These are phyloP conservation scores for Madurella fahalii DNA, from an alignment of 2,329 filamentous ascomycete genomes.

Conservation along the genomic window DNA sequence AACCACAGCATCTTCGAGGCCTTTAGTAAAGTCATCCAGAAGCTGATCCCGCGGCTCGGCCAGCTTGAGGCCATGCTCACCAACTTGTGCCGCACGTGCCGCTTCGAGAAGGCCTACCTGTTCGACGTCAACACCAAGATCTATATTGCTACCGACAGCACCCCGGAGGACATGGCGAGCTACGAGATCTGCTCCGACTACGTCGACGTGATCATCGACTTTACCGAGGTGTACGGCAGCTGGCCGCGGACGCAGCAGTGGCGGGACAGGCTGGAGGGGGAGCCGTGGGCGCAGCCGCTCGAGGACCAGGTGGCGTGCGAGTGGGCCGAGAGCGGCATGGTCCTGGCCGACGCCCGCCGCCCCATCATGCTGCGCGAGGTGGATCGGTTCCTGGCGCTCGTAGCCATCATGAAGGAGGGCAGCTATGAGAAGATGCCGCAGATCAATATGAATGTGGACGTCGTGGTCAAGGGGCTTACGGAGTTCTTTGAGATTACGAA, in stretches of 20 bases:
- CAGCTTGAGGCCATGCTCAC: conserved; percentile 93
- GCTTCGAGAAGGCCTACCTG: conserved; percentile 96
- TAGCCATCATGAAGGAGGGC: conserved; percentile 83
- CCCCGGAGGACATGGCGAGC: conserved; percentile 87
- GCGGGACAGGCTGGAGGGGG: conserved; percentile 53
- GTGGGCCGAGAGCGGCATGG: conserved; percentile 64
- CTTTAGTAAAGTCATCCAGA: conserved; percentile 97
- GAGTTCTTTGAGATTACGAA: conserved; percentile 75
- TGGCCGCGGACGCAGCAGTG: conserved; percentile 59
- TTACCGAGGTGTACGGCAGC: conserved; percentile 87
- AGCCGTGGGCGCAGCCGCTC: conserved; percentile 57
- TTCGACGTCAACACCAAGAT: conserved; percentile 98
- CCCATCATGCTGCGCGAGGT: conserved; percentile 67
- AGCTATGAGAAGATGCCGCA: conserved; percentile 79
- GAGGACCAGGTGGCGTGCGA: conserved; percentile 63
- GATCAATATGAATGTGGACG: conserved; percentile 83
- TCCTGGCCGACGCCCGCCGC: conserved; percentile 59
- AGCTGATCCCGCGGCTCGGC: conserved; percentile 87
- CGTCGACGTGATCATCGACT: conserved; percentile 96
- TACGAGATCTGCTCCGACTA: conserved; percentile 99
- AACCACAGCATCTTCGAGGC: conserved; percentile 97
- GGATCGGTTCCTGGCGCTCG: conserved; percentile 71
- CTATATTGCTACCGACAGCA: conserved; percentile 94
- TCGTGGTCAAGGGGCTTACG: conserved; percentile 72
- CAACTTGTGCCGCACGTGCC: conserved; percentile 86